These are phyloP conservation scores for Ormosia emarginata DNA, from an alignment of 306 rosid genomes.

Conservation along the genomic window DNA sequence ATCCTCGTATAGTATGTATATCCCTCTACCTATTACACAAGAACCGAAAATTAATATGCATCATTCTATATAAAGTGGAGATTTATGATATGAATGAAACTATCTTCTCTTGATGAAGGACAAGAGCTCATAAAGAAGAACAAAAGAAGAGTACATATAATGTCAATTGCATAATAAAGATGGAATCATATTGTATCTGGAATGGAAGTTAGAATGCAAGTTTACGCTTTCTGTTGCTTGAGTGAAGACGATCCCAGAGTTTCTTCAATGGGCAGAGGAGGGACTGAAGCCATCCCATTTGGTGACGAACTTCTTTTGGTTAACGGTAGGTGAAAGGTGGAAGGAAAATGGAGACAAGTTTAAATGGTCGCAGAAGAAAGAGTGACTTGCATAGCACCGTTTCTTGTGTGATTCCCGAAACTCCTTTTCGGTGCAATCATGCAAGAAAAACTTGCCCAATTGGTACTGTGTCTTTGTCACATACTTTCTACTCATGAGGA, in stretches of 20 bases:
- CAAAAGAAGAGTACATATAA: not conserved
- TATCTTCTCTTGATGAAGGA: not conserved
- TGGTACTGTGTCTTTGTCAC: slow-evolving; percentile 51
- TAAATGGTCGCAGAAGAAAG: slow-evolving; percentile 31
- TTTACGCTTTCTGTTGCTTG: slow-evolving; percentile 44
- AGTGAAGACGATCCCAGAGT: slow-evolving; percentile 64
- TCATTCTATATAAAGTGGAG: not conserved
- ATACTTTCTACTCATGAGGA: slow-evolving; percentile 11
- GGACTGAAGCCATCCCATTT: slow-evolving; percentile 66
- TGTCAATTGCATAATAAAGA: not conserved
- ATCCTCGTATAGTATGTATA: slow-evolving; percentile 68
- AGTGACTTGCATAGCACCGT: slow-evolving; percentile 33
- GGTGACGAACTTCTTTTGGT: slow-evolving; percentile 19
- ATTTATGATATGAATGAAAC: not conserved
- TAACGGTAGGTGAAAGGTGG: slow-evolving; percentile 35
- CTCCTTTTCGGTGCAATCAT: slow-evolving; percentile 36
- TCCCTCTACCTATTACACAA: slow-evolving; percentile 44
- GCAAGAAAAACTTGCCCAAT: slow-evolving; percentile 36
- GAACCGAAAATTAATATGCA: not conserved
- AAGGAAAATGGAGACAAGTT: slow-evolving; percentile 21
- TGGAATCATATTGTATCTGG: not conserved
- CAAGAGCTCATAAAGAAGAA: not conserved
- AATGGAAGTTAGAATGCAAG: not conserved
- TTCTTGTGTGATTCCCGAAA: slow-evolving; percentile 22
- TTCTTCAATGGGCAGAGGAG: slow-evolving; percentile 65